Evolutionary conservation across 2,329 filamentous ascomycete genomes (phyloP), one percentile per base, ranked within the genome.

Genomic region (Phoma sp.): DNA sequence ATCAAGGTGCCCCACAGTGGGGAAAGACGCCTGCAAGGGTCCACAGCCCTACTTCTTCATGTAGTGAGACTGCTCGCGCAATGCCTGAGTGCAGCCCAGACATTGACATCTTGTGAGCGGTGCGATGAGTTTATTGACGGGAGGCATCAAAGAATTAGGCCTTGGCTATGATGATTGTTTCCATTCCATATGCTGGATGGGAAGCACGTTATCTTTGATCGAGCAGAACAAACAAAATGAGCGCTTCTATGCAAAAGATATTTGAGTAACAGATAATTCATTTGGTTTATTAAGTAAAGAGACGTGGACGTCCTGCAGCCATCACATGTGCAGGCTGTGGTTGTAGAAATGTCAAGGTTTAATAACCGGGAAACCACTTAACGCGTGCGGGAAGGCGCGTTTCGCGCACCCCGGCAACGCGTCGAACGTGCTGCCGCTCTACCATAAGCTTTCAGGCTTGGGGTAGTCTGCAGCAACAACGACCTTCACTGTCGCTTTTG

Each of bases 401-500:
- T 18, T 51, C 46, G 42, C 25, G 37, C 47, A 37, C 38, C 38
- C 44, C 37, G 43, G 52, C 52, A 56, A 56, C 52, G 52, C 52
- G 52, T 51, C 46, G 42, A 43, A 47, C 52, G 52, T 56, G 47
- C 52, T 36, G 36, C 52, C 42, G 30, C 44, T 44, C 50, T 32
- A 50, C 45, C 27, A 29, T 29, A 29, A 18, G 51, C 52, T 55
- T 55, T 49, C 35, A 45, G 35, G 40, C 43, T 14, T 47, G 50
- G 32, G 50, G 43, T 37, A 40, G 33, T 18, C 22, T 22, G 27
- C 41, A 46, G 36, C 40, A 45, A 48, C 55, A 45, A 60, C 55
- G 36, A 53, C 54, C 42, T 61, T 55, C 41, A 59, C 60, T 46
- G 55, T 52, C 44, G 50, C 52, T 53, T 48, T 41, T 47, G 35